Evolutionary conservation across 257 asterid species (phyloP).

Genomic region (Forsythia viridissima): DNA sequence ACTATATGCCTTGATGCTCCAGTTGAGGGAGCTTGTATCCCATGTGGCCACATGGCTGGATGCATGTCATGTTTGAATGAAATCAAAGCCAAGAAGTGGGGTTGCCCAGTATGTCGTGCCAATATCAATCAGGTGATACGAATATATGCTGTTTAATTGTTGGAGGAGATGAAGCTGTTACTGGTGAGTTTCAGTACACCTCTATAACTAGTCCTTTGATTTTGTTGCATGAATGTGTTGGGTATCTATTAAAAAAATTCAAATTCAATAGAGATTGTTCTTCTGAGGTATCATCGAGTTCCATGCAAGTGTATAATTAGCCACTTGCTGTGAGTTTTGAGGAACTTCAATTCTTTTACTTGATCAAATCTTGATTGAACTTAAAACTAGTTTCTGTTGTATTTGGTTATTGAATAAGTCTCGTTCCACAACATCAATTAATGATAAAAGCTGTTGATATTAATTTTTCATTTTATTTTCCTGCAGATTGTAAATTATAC

Average conservation of each 20-base stretch:
- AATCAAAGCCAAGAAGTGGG: conserved; percentile 71
- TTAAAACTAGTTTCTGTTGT: neutral
- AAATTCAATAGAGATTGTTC: neutral
- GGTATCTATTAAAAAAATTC: no score
- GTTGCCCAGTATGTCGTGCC: conserved; percentile 93
- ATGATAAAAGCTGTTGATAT: neutral
- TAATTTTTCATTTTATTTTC: neutral
- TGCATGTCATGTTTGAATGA: conserved; percentile 87
- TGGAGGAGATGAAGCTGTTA: conserved; percentile 13
- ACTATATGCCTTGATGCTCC: conserved; percentile 81
- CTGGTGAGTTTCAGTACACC: conserved; percentile 29
- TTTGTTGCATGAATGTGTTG: neutral
- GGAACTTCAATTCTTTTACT: neutral
- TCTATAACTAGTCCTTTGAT: neutral
- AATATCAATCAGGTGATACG: conserved; percentile 76
- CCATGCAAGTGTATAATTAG: neutral
- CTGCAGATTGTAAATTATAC: conserved; percentile 20
- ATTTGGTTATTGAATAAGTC: neutral
- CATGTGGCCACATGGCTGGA: conserved; percentile 97
- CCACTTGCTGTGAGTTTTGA: neutral
- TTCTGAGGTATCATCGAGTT: neutral
- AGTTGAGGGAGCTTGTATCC: conserved; percentile 85
- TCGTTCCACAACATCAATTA: neutral
- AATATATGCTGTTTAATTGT: conserved; percentile 63
- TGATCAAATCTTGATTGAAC: neutral